Base-by-base conservation (phyloP, 352 stramenopile species). In the Elongisporangium prolatum region DNA sequence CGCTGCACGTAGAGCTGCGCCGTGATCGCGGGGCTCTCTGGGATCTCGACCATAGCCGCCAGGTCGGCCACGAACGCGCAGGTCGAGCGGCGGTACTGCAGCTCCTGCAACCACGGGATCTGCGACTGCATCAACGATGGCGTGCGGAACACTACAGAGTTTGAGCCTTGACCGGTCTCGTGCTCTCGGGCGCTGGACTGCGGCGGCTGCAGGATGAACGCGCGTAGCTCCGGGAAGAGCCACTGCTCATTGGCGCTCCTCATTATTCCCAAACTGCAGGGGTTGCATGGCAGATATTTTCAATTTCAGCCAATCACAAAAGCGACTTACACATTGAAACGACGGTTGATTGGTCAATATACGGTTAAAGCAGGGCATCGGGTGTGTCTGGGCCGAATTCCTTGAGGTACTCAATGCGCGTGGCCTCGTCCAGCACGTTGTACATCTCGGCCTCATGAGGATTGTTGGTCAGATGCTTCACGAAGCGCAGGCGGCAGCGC, bases 31-130 rank as follows among this genome's bases (percentile, higher is more conserved):
- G 82, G 78, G 7, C 78, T 72, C 17, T 73, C 69, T 11, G 84
- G 84, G 48, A 93, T 80, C 54, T 82, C 77, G 51, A 91, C 50
- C 14, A 88, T 67, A 49, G 68, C 59, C 18, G 71, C 76, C 57
- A 93, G 67, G 57, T 93, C 78, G 53, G 85, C 70, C 20, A 93
- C 65, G 59, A 88, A 91, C 37, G 67, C 56, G 60, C 80, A 90
- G 21, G 81, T 91, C 9, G 80, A 78, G 52, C 69, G 71, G 16
- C 84, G 77, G 51, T 91, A 65, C 66, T 89, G 72, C 51, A 68
- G 70, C 65, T 92, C 83, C 6, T 77, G 58, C 17, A 54, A 54
- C 81, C 81, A 91, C 21, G 75, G 61, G 2, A 89, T 61, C 1
- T 71, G 60, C n/a, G 66, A 74, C 50, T 77, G 58, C 5, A 60